phyloP scores from a whole-genome alignment of 352 stramenopile genomes.

The Globisporangium camurandrum region DNA sequence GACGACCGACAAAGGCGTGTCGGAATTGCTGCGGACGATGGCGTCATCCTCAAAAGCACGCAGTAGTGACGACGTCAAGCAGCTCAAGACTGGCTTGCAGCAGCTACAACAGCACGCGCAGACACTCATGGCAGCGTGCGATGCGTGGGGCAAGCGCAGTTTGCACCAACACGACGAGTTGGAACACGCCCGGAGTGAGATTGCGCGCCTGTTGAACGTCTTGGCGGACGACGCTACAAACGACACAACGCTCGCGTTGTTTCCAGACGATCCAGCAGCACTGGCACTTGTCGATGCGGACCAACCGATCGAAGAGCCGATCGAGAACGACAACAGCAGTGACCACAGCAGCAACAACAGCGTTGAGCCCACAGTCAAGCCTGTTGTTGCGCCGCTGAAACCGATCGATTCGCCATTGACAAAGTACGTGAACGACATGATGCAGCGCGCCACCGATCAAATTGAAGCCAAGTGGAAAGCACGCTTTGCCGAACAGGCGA shows the following conservation, averaged over 20 bases:
- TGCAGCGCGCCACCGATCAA: constrained; percentile 70
- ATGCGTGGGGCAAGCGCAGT: constrained; percentile 36
- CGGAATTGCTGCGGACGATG: constrained; percentile 50
- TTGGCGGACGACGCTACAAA: no score
- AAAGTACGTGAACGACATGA: constrained; percentile 60
- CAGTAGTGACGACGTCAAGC: constrained; percentile 40
- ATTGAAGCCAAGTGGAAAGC: constrained; percentile 81
- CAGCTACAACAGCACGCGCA: constrained; percentile 35
- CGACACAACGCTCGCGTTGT: no score
- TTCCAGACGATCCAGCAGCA: constrained; percentile 8
- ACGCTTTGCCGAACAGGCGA: constrained; percentile 58
- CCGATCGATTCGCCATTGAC: constrained; percentile 53
- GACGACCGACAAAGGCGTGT: constrained; percentile 47
- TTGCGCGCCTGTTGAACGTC: constrained; percentile 32
- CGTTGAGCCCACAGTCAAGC: no score
- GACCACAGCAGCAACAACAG: no score
- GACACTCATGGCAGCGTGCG: constrained; percentile 37
- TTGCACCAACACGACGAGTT: constrained; percentile 38
- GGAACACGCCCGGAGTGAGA: constrained; percentile 29
- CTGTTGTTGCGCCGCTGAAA: no score
- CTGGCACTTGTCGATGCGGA: constrained; percentile 3
- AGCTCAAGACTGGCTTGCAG: constrained; percentile 37
- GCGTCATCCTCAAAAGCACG: constrained; percentile 31
- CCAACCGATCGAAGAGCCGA: constrained; percentile 11
- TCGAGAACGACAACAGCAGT: constrained; percentile 5